A percentile compares a stretch with the other conserved stretches of the same genome.
Conservation (phyloP, 768 basidiomycete genomes). For the Guyanaporus albipodus region DNA sequence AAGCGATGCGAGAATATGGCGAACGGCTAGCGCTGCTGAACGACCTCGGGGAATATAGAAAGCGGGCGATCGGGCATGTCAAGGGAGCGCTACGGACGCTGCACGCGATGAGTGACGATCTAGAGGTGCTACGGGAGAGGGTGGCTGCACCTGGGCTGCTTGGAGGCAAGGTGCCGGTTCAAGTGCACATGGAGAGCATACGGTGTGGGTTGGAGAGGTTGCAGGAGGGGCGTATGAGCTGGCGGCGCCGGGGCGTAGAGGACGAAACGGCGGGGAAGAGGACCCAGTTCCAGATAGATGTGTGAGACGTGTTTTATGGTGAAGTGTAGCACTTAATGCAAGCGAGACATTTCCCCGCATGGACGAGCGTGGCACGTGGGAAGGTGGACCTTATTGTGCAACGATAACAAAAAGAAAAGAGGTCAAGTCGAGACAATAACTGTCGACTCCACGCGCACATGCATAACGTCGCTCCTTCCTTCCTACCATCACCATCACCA, state of each 20-base stretch:
- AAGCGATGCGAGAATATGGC: constrained; percentile 45
- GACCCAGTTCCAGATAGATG: too few species aligned
- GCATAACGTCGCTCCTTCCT: too few species aligned
- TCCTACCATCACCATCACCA: too few species aligned
- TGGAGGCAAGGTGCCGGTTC: constrained; percentile 57
- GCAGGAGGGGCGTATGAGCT: constrained; percentile 51
- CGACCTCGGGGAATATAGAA: constrained; percentile 53
- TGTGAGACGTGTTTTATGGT: too few species aligned
- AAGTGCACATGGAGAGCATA: constrained; percentile 76
- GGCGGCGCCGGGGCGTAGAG: constrained; percentile 47
- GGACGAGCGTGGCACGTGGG: too few species aligned
- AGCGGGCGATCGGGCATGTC: constrained; percentile 63
- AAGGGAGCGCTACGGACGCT: constrained; percentile 59
- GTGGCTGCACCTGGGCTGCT: constrained; percentile 65
- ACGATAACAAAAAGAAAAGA: too few species aligned
- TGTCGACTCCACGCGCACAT: too few species aligned
- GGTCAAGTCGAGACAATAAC: too few species aligned
- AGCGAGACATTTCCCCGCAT: too few species aligned
- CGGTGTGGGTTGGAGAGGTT: constrained; percentile 52
- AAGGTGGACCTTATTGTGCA: too few species aligned
- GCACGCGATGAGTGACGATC: constrained; percentile 61
- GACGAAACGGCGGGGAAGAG: constrained; percentile 28
- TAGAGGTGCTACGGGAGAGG: constrained; percentile 72
- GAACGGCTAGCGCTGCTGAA: constrained; percentile 50
- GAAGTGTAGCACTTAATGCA: too few species aligned